Conservation (phyloP, 1,284 basidiomycete genomes). For the Ustilago nuda region DNA sequence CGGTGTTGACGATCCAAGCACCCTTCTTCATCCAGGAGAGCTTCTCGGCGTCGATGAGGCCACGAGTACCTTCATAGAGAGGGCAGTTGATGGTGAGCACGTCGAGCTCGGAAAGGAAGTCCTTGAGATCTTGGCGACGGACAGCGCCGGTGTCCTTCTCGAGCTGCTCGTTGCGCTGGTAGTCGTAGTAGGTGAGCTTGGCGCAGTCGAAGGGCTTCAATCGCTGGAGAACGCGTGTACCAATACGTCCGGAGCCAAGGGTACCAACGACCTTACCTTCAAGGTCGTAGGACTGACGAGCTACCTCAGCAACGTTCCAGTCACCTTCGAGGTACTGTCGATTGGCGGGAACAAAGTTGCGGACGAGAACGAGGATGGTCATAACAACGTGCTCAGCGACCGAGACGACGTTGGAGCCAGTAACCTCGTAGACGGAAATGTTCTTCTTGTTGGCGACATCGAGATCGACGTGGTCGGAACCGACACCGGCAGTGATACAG, state of each 20-base stretch:
- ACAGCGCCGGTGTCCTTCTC: conserved; percentile 79
- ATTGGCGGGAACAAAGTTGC: conserved; percentile 86
- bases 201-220: conserved; percentile 88
- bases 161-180: conserved; percentile 79
- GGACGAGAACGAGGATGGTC: conserved; percentile 84
- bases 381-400: conserved; percentile 91
- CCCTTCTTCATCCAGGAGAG: conserved; percentile 89
- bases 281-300: conserved; percentile 77
- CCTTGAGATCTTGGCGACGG: conserved; percentile 84
- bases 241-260: conserved; percentile 76
- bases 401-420: conserved; percentile 79
- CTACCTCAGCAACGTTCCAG: conserved; percentile 68
- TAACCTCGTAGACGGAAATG: conserved; percentile 81
- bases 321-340: conserved; percentile 46
- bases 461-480: conserved; percentile 87
- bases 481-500: conserved; percentile 92
- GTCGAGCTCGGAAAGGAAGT: conserved; percentile 83
- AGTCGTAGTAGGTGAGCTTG: conserved; percentile 93
- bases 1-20: conserved; percentile 90
- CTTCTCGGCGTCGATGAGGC: conserved; percentile 77
- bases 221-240: conserved; percentile 79
- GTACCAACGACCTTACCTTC: conserved; percentile 88
- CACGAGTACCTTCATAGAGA: conserved; percentile 85
- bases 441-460: conserved; percentile 85
- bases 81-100: conserved; percentile 90